Percentiles rank a stretch among this genome's conserved stretches.
These are phyloP conservation scores for Colletotrichum kahawae DNA, from an alignment of 2,329 filamentous ascomycete species.

Conservation along the genomic window DNA sequence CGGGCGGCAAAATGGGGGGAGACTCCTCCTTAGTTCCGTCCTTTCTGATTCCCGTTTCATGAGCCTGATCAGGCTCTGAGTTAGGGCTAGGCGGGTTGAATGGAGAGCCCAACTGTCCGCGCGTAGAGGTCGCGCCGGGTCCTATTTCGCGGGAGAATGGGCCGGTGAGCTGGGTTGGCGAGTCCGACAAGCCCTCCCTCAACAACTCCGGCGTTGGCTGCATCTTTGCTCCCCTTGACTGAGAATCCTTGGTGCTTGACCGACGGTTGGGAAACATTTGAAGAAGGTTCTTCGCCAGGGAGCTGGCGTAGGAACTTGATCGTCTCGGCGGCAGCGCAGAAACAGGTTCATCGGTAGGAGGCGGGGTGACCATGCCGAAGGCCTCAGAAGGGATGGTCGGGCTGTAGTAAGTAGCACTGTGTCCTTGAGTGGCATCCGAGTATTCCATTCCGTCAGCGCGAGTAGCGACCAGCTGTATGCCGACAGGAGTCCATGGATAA, in stretches of 20 bases:
- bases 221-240: background rate
- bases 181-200: constrained; percentile 27
- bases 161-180: constrained; percentile 31
- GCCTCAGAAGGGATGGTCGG: constrained; percentile 44
- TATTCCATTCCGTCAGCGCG: constrained; percentile 24
- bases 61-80: constrained; percentile 1
- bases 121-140: background rate
- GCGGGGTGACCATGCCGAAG: constrained; percentile 41
- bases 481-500: constrained; percentile 14
- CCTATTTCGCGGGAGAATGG: background rate
- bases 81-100: constrained; percentile 4
- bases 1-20: constrained; percentile 29
- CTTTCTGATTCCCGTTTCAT: background rate
- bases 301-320: constrained; percentile 36
- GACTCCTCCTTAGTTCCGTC: background rate
- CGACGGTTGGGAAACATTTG: constrained; percentile 38
- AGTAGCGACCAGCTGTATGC: constrained; percentile 19
- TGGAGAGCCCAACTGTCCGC: constrained; percentile 5
- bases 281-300: constrained; percentile 37
- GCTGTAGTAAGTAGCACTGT: constrained; percentile 47
- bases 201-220: constrained; percentile 4
- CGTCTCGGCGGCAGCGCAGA: constrained; percentile 23
- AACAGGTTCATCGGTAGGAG: constrained; percentile 23
- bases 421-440: constrained; percentile 19
- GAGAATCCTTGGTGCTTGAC: constrained; percentile 26